Percentiles rank a stretch among this genome's conserved stretches.
Evolutionary conservation across 139 green algal species (phyloP).

Genomic region (Pleodorina starrii): DNA sequence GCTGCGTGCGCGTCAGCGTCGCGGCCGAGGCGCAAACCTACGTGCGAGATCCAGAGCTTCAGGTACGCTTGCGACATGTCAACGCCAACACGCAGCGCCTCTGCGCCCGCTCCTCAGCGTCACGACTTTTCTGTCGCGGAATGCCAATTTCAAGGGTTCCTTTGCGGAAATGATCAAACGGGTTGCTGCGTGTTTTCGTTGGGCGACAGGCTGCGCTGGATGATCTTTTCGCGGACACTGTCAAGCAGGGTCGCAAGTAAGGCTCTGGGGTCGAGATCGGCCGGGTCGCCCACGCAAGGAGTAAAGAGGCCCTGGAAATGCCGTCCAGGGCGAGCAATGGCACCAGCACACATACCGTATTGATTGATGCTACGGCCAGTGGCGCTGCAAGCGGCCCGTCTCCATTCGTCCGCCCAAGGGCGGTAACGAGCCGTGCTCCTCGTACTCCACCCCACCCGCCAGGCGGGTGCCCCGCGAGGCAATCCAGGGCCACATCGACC

Average conservation of each 20-base stretch:
- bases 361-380: no score
- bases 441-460: neutral
- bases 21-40: neutral
- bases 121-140: neutral
- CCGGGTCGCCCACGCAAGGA: no score
- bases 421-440: neutral
- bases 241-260: neutral
- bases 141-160: neutral
- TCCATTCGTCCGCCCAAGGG: neutral
- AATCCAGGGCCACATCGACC: neutral
- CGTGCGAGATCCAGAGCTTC: neutral
- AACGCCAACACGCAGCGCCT: neutral
- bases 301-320: no score
- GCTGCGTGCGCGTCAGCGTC: neutral
- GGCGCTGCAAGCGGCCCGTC: no score
- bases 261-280: neutral
- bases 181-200: neutral
- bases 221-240: neutral
- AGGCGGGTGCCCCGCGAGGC: neutral
- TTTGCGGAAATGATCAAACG: neutral
- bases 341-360: neutral
- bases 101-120: no score
- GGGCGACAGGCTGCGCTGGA: neutral
- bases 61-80: neutral
- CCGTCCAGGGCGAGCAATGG: neutral